These are phyloP conservation scores for Scenedesmus sp. DNA, from an alignment of 163 green algal species.

Conservation along the genomic window DNA sequence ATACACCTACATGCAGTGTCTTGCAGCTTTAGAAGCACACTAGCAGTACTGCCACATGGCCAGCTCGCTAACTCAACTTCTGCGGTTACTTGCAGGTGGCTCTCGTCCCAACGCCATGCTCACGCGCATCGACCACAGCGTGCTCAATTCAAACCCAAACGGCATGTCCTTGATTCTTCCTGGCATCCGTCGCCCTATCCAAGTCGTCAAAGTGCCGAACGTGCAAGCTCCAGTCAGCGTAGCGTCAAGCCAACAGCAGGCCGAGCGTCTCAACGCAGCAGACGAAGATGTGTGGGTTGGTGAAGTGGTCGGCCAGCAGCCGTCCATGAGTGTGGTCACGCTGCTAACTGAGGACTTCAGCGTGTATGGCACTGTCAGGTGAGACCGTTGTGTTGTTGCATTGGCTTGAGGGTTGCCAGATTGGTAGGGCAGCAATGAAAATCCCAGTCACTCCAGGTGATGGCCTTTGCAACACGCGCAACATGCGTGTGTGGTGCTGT, in stretches of 20 bases:
- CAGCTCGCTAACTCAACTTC: too few relatives aligned
- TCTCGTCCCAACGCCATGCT: not conserved
- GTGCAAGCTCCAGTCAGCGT: too few relatives aligned
- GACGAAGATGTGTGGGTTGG: not conserved
- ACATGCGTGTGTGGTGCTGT: too few relatives aligned
- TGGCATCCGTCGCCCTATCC: not conserved
- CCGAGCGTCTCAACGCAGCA: not conserved
- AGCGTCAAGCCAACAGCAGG: not conserved
- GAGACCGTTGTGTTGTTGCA: too few relatives aligned
- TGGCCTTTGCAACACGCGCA: too few relatives aligned
- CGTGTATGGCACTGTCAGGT: not conserved
- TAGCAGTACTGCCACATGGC: too few relatives aligned
- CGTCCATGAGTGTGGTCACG: not conserved
- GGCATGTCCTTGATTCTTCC: not conserved
- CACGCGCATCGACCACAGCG: not conserved
- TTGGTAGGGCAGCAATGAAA: too few relatives aligned
- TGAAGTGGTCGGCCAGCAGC: not conserved
- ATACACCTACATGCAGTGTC: too few relatives aligned
- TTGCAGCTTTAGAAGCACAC: too few relatives aligned
- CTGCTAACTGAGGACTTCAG: not conserved
- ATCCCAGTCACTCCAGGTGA: too few relatives aligned
- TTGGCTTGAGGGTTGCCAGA: too few relatives aligned
- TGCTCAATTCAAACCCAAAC: not conserved
- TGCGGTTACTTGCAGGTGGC: not conserved
- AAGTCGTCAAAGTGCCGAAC: not conserved